Conservation (phyloP, 805 yeast species). For the Sugiyamaella lignohabitans region DNA sequence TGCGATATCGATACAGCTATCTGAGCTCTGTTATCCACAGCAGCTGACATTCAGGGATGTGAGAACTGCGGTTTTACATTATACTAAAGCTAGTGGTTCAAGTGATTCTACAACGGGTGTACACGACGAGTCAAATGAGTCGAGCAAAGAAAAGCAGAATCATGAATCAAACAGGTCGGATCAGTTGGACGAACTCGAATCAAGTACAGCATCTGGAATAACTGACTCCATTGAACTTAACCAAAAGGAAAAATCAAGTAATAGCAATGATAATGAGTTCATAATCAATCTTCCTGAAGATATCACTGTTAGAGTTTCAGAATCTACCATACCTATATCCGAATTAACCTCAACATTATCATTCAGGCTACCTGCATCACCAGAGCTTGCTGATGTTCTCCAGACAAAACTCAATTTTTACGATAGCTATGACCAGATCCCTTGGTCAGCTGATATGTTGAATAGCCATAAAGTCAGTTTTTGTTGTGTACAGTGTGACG, state of each 20-base stretch:
- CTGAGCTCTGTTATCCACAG: slow-evolving; percentile 5
- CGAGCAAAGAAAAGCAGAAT: background rate
- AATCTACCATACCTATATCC: background rate
- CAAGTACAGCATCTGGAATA: background rate
- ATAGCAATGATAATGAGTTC: no score
- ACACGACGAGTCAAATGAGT: no score
- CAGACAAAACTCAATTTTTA: background rate
- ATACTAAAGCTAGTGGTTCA: background rate
- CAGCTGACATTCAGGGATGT: slow-evolving; percentile 14
- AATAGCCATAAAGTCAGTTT: background rate
- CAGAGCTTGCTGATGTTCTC: slow-evolving; percentile 7
- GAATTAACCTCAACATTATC: slow-evolving; percentile 9
- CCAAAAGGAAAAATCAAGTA: no score
- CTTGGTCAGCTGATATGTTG: slow-evolving; percentile 17
- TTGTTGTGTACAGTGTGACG: slow-evolving; percentile 6
- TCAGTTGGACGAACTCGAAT: background rate
- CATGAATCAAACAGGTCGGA: no score
- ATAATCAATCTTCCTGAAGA: slow-evolving; percentile 15
- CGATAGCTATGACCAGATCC: slow-evolving; percentile 5
- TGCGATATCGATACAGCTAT: slow-evolving; percentile 17
- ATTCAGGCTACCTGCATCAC: slow-evolving; percentile 20
- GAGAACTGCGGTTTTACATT: slow-evolving; percentile 9
- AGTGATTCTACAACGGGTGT: no score
- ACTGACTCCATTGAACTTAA: no score
- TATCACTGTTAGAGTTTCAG: slow-evolving; percentile 12